Conservation (phyloP, 2,329 filamentous ascomycete genomes). For the Ilyonectria sp. region DNA sequence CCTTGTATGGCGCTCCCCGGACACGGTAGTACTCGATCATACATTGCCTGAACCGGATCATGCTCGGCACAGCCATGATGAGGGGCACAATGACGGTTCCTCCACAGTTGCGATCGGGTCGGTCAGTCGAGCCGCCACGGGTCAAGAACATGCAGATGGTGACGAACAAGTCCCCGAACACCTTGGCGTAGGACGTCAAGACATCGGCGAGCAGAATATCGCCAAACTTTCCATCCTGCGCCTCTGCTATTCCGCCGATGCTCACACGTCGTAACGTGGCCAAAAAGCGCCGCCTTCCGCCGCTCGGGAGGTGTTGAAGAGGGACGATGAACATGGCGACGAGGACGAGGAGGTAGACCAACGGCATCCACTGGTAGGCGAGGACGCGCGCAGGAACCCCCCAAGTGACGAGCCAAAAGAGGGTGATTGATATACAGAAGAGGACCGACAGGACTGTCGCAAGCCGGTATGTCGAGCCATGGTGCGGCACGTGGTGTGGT, state of each 20-base stretch:
- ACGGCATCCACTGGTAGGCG: constrained; percentile 87
- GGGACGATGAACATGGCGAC: constrained; percentile 81
- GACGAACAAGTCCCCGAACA: constrained; percentile 91
- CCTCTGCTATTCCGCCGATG: constrained; percentile 88
- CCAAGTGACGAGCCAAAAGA: constrained; percentile 88
- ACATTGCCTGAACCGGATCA: constrained; percentile 93
- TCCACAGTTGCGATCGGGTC: constrained; percentile 86
- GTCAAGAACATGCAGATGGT: constrained; percentile 92
- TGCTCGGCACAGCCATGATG: constrained; percentile 85
- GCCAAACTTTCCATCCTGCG: constrained; percentile 92
- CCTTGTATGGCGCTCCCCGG: constrained; percentile 68
- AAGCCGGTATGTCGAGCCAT: constrained; percentile 88
- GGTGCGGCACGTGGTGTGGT: constrained; percentile 79
- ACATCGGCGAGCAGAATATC: constrained; percentile 96
- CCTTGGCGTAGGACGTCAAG: constrained; percentile 93
- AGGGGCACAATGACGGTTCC: constrained; percentile 85
- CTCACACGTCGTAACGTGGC: constrained; percentile 82
- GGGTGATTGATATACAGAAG: constrained; percentile 78
- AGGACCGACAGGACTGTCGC: constrained; percentile 82
- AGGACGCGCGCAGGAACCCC: constrained; percentile 79
- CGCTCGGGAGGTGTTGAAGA: constrained; percentile 75
- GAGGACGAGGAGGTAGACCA: constrained; percentile 84
- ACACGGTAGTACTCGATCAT: constrained; percentile 89
- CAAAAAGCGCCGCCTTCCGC: constrained; percentile 83
- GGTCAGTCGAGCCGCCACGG: constrained; percentile 78